Evolutionary conservation across 176 grass and related monocot genomes (phyloP), one percentile per base, ranked within the genome.

Genomic region (Aegilops speltoides): DNA sequence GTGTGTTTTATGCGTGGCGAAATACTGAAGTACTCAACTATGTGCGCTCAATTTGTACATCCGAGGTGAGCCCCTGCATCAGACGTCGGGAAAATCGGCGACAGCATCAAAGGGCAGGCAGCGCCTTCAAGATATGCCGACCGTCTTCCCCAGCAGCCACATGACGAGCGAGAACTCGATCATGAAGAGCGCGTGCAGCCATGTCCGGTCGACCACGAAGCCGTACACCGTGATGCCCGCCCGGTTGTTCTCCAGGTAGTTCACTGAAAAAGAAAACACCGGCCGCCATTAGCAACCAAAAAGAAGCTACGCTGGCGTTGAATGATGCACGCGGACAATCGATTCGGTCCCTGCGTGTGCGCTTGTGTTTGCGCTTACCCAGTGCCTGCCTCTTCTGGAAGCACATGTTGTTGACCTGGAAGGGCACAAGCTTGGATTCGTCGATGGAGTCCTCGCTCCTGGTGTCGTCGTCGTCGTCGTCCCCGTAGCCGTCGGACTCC

Each of bases 91-190:
- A 76, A 7, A 8, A 57, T 37, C 40, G 14, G 62, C 83, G 52
- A 4, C n/a, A 32, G 71, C 56, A 64, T 57, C 68, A 45, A 20
- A 84, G 7, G 70, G 20, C 19, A n/a, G 31, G 23, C 32, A 1
- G 1, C 0, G 16, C 7, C 1, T 77, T 84, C 81, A 91, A 16
- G 89, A 92, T 22, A 92, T 88, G 7, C 95, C 93, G 33, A 98
- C 82, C 45, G 93, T 98, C 89, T 98, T 98, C n/a, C 91, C 93
- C 32, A 98, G 88, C 65, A 98, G 86, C 96, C 96, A 98, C 91
- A 91, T 92, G 28, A 98, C 86, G 12, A 98, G 88, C 48, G 93
- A 92, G 84, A 92, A 94, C 86, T 98, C 93, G 40, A 98, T 93
- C 96, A 91, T 95, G 84, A 98, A 98, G 26, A 98, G 70, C 10